A percentile compares a stretch with the other conserved stretches of the same genome.
Conservation (phyloP, 352 stramenopile species). For the Pythium sp. region DNA sequence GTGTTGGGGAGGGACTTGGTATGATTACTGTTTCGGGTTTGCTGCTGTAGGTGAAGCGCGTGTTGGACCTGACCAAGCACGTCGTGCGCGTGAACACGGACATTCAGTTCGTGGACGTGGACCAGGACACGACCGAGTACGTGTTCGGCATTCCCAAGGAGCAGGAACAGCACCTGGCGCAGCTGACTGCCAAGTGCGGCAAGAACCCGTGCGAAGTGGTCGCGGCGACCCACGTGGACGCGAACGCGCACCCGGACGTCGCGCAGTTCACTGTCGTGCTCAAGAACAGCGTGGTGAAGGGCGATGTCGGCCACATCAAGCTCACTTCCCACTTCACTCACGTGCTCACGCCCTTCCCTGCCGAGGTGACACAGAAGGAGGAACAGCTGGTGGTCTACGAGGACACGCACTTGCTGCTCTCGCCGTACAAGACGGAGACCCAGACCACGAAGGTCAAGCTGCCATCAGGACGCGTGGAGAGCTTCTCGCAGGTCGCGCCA, state of each 20-base stretch:
- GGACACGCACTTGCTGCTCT: conserved; percentile 59
- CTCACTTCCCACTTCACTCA: conserved; percentile 77
- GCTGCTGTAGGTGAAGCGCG: conserved; percentile 58
- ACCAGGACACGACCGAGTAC: conserved; percentile 57
- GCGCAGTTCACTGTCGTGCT: conserved; percentile 75
- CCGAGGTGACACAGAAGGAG: conserved; percentile 73
- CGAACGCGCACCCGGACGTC: conserved; percentile 28
- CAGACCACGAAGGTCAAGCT: conserved; percentile 88
- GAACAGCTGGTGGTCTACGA: conserved; percentile 85
- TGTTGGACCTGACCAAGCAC: conserved; percentile 78
- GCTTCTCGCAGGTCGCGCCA: conserved; percentile 53
- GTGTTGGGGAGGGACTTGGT: not conserved
- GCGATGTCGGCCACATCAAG: conserved; percentile 61
- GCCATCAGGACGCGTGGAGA: conserved; percentile 69
- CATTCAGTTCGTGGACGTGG: conserved; percentile 68
- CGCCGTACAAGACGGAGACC: conserved; percentile 70
- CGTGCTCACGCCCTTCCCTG: conserved; percentile 75
- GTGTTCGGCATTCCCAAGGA: conserved; percentile 54
- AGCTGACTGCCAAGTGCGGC: conserved; percentile 69
- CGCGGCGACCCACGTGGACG: conserved; percentile 28
- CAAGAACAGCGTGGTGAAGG: conserved; percentile 49
- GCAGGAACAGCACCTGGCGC: conserved; percentile 52
- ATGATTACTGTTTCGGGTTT: not conserved
- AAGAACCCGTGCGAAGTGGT: conserved; percentile 73
- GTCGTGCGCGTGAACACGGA: conserved; percentile 75